Conservation (phyloP, 306 rosid genomes). For the Casuarina equisetifolia region DNA sequence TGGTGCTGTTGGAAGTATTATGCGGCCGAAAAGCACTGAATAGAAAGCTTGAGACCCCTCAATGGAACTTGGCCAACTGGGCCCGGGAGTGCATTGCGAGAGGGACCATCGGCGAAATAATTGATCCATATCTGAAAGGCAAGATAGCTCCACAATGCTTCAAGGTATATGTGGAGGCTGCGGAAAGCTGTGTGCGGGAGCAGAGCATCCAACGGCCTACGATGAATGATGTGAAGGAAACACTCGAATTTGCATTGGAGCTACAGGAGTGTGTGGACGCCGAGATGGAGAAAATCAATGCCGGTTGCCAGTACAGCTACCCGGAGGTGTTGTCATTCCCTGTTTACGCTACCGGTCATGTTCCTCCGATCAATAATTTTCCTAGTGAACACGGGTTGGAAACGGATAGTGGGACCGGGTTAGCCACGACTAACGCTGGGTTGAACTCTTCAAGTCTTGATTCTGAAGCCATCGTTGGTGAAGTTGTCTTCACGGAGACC, state of each 20-base stretch:
- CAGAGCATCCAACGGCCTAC: conserved; percentile 49
- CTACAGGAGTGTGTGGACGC: conserved; percentile 45
- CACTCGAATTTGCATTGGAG: conserved; percentile 54
- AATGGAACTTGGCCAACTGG: conserved; percentile 23
- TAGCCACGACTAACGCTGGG: too few relatives aligned
- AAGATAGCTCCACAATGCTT: conserved; percentile 32
- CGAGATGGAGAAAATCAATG: too few relatives aligned
- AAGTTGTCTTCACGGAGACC: too few relatives aligned
- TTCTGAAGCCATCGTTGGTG: too few relatives aligned
- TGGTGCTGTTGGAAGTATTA: conserved; percentile 28
- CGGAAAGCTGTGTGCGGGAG: conserved; percentile 46
- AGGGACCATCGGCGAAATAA: conserved; percentile 27
- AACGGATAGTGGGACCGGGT: too few relatives aligned
- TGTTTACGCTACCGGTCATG: too few relatives aligned
- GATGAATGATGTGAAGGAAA: conserved; percentile 65
- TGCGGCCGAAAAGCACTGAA: conserved; percentile 13
- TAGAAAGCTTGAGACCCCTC: not conserved
- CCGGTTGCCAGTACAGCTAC: not conserved
- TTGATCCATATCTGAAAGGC: conserved; percentile 38
- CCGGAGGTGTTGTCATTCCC: not conserved
- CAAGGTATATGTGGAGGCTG: conserved; percentile 40
- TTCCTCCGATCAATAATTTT: too few relatives aligned
- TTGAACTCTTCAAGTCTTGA: not conserved
- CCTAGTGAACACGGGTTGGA: too few relatives aligned
- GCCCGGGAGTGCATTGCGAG: conserved; percentile 1